Conservation (phyloP, 2,329 filamentous ascomycete genomes). For the Diaporthe batatas region DNA sequence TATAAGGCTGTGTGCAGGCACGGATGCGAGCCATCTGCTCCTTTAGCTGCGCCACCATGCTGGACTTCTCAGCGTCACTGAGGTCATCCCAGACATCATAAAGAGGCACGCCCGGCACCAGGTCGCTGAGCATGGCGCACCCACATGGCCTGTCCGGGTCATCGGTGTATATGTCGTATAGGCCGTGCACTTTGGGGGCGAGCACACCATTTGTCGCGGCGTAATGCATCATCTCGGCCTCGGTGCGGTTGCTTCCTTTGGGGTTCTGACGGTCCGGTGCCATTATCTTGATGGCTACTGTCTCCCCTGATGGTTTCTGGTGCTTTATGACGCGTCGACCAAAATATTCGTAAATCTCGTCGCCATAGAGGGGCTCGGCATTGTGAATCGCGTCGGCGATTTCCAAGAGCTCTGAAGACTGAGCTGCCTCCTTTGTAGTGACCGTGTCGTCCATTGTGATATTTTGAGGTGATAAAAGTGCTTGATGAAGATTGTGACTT, state of each 20-base stretch:
- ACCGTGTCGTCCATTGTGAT: background rate
- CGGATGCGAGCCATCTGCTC: conserved; percentile 35
- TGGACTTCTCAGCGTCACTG: conserved; percentile 1
- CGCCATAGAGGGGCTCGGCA: background rate
- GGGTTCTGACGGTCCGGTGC: conserved; percentile 1
- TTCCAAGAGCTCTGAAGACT: background rate
- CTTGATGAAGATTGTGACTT: too few species aligned
- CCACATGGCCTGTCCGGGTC: background rate
- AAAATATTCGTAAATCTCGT: conserved; percentile 3
- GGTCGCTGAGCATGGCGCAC: conserved; percentile 35
- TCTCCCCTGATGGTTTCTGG: background rate
- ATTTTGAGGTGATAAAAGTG: too few species aligned
- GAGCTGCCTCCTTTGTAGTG: background rate
- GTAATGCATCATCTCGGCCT: conserved; percentile 41
- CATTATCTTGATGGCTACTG: background rate
- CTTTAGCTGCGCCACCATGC: conserved; percentile 38
- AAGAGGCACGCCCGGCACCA: conserved; percentile 39
- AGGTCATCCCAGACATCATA: conserved; percentile 31
- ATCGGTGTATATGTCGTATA: conserved; percentile 37
- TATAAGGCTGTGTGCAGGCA: conserved; percentile 36
- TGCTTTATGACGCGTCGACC: conserved; percentile 1
- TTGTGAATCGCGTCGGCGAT: background rate
- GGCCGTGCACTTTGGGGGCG: conserved; percentile 33
- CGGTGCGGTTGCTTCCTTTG: conserved; percentile 24
- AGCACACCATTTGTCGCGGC: conserved; percentile 37